phyloP scores from a whole-genome alignment of 106 monocot genomes.

The Platanthera zijinensis region DNA sequence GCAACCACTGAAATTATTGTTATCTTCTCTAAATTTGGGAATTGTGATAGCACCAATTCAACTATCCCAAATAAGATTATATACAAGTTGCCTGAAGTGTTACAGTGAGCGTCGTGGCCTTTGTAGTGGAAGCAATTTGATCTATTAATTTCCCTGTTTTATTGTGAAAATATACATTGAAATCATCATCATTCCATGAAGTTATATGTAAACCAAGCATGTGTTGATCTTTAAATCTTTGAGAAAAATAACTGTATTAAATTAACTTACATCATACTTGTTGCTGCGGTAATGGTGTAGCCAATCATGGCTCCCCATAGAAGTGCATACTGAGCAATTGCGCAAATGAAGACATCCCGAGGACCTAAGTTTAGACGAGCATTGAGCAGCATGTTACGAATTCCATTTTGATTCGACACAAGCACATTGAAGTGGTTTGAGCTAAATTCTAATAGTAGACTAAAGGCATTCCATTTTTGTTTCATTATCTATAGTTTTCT shows the following conservation, averaged over 20 bases:
- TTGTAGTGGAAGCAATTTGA: constrained; percentile 27
- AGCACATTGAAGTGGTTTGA: too few relatives aligned
- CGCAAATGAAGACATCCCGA: constrained; percentile 47
- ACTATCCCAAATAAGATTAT: constrained; percentile 31
- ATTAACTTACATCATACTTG: constrained; percentile 49
- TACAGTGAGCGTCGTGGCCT: constrained; percentile 26
- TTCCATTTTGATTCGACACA: not conserved
- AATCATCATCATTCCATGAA: not conserved
- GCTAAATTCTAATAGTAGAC: too few relatives aligned
- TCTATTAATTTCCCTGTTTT: constrained; percentile 21
- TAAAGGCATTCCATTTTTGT: too few relatives aligned
- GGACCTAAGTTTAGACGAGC: constrained; percentile 22
- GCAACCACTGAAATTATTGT: constrained; percentile 38
- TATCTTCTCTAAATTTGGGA: constrained; percentile 49
- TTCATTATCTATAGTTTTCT: too few relatives aligned
- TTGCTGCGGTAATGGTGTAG: constrained; percentile 52
- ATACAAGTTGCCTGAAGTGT: constrained; percentile 21
- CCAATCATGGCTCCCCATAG: constrained; percentile 73
- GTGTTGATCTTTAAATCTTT: not conserved
- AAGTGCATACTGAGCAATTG: constrained; percentile 39
- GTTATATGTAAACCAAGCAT: not conserved
- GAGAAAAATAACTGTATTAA: not conserved
- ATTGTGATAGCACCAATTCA: constrained; percentile 43
- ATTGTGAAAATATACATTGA: not conserved
- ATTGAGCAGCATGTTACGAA: not conserved